These are phyloP conservation scores for Hypholoma fasciculare DNA, from an alignment of 768 basidiomycete genomes.

Conservation along the genomic window DNA sequence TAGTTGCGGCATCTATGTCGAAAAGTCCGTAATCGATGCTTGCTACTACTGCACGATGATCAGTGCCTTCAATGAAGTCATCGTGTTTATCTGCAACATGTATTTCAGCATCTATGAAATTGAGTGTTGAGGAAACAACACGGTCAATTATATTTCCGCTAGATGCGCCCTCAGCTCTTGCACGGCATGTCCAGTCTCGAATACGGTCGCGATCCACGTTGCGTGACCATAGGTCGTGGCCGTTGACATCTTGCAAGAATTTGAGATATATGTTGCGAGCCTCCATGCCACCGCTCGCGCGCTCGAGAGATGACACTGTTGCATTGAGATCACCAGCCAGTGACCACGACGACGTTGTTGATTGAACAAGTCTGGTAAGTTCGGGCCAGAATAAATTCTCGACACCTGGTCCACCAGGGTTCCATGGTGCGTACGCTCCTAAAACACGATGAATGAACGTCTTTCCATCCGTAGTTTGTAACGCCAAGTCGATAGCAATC, in stretches of 20 bases:
- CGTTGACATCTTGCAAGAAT: conserved; percentile 3
- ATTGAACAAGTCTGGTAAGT: conserved; percentile 3
- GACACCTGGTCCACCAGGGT: conserved; percentile 16
- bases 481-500: conserved; percentile 17
- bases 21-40: not conserved
- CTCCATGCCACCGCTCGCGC: not conserved
- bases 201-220: not conserved
- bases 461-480: conserved; percentile 11
- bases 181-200: conserved; percentile 6
- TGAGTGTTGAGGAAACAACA: not conserved
- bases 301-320: conserved; percentile 5
- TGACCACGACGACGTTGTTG: conserved; percentile 14
- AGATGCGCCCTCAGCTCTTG: not conserved
- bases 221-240: conserved; percentile 1
- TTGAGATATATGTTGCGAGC: not conserved
- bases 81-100: not conserved
- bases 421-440: conserved; percentile 27
- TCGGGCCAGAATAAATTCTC: conserved; percentile 12
- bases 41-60: conserved; percentile 3
- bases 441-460: conserved; percentile 20
- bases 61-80: conserved; percentile 5
- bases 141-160: conserved; percentile 12
- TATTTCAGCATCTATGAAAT: conserved; percentile 3
- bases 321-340: conserved; percentile 20
- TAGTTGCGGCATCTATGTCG: too few species aligned